Percentiles rank a stretch among this genome's conserved stretches.
Evolutionary conservation across 2,329 filamentous ascomycete genomes (phyloP).

Genomic region (Elsinoe australis): DNA sequence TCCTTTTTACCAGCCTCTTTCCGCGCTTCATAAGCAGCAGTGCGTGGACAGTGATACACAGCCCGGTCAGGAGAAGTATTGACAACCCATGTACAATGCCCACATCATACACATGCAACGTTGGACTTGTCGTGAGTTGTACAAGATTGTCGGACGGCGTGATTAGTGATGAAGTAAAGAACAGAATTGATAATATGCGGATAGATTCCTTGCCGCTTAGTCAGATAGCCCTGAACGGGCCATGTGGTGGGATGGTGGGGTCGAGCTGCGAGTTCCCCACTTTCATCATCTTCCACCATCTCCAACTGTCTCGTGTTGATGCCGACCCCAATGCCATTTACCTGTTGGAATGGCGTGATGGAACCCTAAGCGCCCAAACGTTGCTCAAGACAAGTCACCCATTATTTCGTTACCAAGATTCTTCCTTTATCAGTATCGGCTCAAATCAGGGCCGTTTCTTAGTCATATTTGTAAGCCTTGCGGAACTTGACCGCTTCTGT

Average conservation of each 20-base stretch:
- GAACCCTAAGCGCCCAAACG: background rate
- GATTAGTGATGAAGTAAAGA: too few relatives aligned
- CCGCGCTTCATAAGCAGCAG: too few relatives aligned
- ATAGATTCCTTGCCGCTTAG: too few relatives aligned
- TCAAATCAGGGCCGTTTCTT: background rate
- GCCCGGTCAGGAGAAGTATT: too few relatives aligned
- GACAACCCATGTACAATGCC: too few relatives aligned
- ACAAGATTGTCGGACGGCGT: too few relatives aligned
- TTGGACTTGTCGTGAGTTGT: too few relatives aligned
- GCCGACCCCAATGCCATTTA: conserved; percentile 3
- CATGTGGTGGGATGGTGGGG: conserved; percentile 4
- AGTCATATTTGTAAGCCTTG: conserved; percentile 11
- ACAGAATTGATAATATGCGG: too few relatives aligned
- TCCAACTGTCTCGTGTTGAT: conserved; percentile 4
- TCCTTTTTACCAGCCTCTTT: too few relatives aligned
- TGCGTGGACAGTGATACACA: too few relatives aligned
- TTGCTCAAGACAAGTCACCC: background rate
- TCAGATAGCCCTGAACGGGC: too few relatives aligned
- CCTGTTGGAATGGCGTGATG: conserved; percentile 3
- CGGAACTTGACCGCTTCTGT: conserved; percentile 5
- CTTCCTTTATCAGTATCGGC: background rate
- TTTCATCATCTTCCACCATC: conserved; percentile 11
- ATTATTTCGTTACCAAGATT: background rate
- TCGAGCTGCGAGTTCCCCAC: conserved; percentile 8
- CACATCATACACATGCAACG: too few relatives aligned